phyloP scores from a whole-genome alignment of 139 green algal genomes.

The Yamagishiella unicocca region DNA sequence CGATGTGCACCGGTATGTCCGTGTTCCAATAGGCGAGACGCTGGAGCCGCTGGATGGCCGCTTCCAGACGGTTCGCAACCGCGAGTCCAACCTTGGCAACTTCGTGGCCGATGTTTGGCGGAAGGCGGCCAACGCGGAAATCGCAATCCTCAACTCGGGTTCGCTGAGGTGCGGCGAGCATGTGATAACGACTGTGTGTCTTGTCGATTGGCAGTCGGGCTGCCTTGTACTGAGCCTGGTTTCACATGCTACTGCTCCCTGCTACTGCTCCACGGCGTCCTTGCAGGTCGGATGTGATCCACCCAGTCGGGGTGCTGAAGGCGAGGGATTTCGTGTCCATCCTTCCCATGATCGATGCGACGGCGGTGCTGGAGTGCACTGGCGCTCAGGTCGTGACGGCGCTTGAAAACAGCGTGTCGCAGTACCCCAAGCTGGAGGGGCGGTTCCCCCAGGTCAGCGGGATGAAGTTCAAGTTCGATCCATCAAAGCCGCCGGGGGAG shows the following conservation, averaged over 20 bases:
- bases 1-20: no score
- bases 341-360: slow-evolving; percentile 82
- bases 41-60: slow-evolving; percentile 70
- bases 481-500: slow-evolving; percentile 50
- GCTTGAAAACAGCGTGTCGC: slow-evolving; percentile 80
- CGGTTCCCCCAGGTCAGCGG: slow-evolving; percentile 76
- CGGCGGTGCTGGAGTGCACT: slow-evolving; percentile 41
- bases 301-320: slow-evolving; percentile 59
- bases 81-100: slow-evolving; percentile 84
- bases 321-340: slow-evolving; percentile 77
- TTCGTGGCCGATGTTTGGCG: slow-evolving; percentile 67
- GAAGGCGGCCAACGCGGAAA: slow-evolving; percentile 57
- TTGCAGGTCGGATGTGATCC: slow-evolving; percentile 56
- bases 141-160: slow-evolving; percentile 74
- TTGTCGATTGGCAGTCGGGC: no score
- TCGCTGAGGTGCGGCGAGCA: slow-evolving; percentile 71
- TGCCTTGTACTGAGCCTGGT: no score
- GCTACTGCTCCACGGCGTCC: background rate
- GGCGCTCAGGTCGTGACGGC: slow-evolving; percentile 68
- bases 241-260: background rate
- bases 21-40: slow-evolving; percentile 39
- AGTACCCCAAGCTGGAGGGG: slow-evolving; percentile 77
- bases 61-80: slow-evolving; percentile 71
- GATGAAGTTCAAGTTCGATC: slow-evolving; percentile 76
- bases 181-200: no score